A percentile compares a stretch with the other conserved stretches of the same genome.
Evolutionary conservation across 2,329 filamentous ascomycete genomes (phyloP).

Genomic region (Xylariaceae sp.): DNA sequence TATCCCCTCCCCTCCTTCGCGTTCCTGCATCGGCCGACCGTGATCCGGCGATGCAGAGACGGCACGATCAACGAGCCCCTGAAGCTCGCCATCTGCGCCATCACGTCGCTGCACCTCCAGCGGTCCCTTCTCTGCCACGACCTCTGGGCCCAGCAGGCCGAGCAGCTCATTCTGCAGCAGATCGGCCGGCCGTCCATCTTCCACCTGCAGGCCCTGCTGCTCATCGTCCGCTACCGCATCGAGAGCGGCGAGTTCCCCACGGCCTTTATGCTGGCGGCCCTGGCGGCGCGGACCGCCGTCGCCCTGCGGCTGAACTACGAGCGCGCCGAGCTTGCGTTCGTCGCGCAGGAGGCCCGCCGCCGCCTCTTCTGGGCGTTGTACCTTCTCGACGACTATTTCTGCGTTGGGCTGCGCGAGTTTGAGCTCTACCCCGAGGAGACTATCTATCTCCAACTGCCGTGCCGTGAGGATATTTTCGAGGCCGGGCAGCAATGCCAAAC

Average conservation of each 20-base stretch:
- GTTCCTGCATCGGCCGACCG: conserved; percentile 44
- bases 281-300: conserved; percentile 45
- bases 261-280: conserved; percentile 45
- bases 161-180: conserved; percentile 41
- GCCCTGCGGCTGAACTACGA: conserved; percentile 50
- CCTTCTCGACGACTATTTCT: conserved; percentile 48
- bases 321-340: conserved; percentile 40
- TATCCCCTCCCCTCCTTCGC: conserved; percentile 44
- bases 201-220: conserved; percentile 41
- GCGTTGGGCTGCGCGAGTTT: conserved; percentile 49
- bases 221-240: conserved; percentile 42
- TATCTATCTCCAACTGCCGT: conserved; percentile 47
- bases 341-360: conserved; percentile 47
- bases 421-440: conserved; percentile 48
- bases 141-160: conserved; percentile 41
- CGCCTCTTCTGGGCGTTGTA: conserved; percentile 50
- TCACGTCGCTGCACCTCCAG: conserved; percentile 41
- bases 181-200: conserved; percentile 43
- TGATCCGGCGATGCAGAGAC: conserved; percentile 38
- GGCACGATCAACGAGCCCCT: conserved; percentile 41
- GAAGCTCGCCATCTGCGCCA: conserved; percentile 42
- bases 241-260: conserved; percentile 42
- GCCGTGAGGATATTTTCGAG: conserved; percentile 43
- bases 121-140: conserved; percentile 32
- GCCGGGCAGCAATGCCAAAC: conserved; percentile 32